phyloP scores from a whole-genome alignment of 139 green algal species.

The Chlamydomonas schloesseri region DNA sequence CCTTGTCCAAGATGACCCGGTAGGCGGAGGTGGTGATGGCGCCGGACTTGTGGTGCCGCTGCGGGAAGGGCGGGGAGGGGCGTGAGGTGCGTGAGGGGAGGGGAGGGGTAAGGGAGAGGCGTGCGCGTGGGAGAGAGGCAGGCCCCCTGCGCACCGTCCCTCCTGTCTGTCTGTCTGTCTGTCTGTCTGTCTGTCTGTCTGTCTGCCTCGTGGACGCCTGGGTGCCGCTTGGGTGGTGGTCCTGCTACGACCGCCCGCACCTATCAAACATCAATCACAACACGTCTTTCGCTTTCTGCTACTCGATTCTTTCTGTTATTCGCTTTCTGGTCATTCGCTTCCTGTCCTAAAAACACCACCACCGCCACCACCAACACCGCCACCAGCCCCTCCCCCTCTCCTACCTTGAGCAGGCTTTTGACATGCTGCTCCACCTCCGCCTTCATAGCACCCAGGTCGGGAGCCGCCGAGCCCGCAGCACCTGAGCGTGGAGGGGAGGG shows the following conservation, averaged over 20 bases:
- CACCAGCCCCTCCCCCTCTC: not conserved
- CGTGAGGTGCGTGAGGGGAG: not conserved
- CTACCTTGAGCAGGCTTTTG: conserved; percentile 26
- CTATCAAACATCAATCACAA: too few species aligned
- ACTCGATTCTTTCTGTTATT: too few species aligned
- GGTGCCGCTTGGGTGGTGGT: too few species aligned
- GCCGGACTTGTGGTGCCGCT: conserved; percentile 30
- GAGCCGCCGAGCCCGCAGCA: not conserved
- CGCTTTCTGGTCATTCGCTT: too few species aligned
- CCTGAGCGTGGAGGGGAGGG: not conserved
- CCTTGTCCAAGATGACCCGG: conserved; percentile 40
- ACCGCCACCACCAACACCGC: too few species aligned
- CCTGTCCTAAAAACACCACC: too few species aligned
- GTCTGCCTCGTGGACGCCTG: too few species aligned
- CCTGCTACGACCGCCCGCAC: too few species aligned
- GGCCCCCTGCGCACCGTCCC: too few species aligned
- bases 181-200: too few species aligned
- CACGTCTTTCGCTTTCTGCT: too few species aligned
- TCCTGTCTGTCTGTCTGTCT: too few species aligned
- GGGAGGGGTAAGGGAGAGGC: not conserved
- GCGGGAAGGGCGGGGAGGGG: not conserved
- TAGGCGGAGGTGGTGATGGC: conserved; percentile 7
- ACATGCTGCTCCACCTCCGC: not conserved
- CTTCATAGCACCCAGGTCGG: conserved; percentile 1
- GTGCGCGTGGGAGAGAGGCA: not conserved